A percentile compares a stretch with the other conserved stretches of the same genome.
These are phyloP conservation scores for Exserohilum turcica DNA, from an alignment of 2,329 filamentous ascomycete genomes.

Conservation along the genomic window DNA sequence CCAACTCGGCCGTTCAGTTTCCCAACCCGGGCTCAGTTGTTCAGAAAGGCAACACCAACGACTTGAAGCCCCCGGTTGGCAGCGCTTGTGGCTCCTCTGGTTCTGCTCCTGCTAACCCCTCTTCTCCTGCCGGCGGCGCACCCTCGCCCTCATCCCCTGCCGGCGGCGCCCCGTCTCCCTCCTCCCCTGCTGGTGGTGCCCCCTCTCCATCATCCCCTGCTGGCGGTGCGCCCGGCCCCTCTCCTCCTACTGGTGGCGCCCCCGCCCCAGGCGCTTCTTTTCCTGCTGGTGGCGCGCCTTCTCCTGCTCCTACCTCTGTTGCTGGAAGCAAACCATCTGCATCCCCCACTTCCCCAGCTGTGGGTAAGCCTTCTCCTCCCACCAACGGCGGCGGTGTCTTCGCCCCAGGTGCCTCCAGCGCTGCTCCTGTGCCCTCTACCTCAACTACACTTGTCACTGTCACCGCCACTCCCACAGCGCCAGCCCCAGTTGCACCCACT, in stretches of 20 bases:
- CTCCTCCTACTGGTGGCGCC: slow-evolving; percentile 16
- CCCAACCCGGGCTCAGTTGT: slow-evolving; percentile 68
- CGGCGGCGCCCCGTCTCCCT: slow-evolving; percentile 24
- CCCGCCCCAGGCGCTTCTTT: slow-evolving; percentile 16
- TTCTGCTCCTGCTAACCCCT: slow-evolving; percentile 19
- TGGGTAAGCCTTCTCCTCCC: slow-evolving; percentile 13
- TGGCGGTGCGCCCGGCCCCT: slow-evolving; percentile 20
- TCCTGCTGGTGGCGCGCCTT: slow-evolving; percentile 12
- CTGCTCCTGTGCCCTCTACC: slow-evolving; percentile 22
- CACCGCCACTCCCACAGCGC: slow-evolving; percentile 24
- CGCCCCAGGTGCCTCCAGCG: slow-evolving; percentile 33
- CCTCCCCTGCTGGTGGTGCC: slow-evolving; percentile 22
- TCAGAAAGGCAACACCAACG: slow-evolving; percentile 47
- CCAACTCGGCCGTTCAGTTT: slow-evolving; percentile 64
- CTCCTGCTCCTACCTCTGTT: slow-evolving; percentile 5
- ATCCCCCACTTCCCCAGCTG: slow-evolving; percentile 6
- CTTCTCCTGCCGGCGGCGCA: slow-evolving; percentile 12
- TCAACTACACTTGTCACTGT: slow-evolving; percentile 40
- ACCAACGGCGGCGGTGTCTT: slow-evolving; percentile 38
- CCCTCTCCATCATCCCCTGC: slow-evolving; percentile 15
- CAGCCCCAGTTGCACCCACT: slow-evolving; percentile 20
- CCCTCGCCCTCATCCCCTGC: slow-evolving; percentile 15
- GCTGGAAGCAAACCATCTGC: slow-evolving; percentile 4
- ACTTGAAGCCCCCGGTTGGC: slow-evolving; percentile 26
- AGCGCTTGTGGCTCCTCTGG: slow-evolving; percentile 30